Base-by-base conservation (phyloP, 2,329 filamentous ascomycete species). In the Pseudogymnoascus sp. region DNA sequence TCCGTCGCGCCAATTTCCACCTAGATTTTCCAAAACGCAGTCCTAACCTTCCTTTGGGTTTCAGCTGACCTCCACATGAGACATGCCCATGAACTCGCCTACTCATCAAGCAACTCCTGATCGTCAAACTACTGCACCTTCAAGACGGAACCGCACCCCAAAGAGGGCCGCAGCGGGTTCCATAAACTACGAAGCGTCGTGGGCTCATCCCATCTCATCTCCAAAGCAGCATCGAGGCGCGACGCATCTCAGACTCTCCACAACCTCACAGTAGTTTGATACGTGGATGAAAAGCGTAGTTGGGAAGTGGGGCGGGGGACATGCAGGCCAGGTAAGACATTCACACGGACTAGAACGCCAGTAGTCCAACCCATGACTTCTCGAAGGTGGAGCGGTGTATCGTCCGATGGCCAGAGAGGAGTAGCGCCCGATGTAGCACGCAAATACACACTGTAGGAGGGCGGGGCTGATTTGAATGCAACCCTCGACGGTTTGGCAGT, bases 181-280 rank as follows among this genome's bases (percentile, higher is more conserved):
- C n/a, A 56, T 56, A 56, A 56, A 19, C 26, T 56, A 33, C 46
- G 46, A 56, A 31, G 46, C n/a, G n/a, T 56, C 26, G 24, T 19
- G n/a, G n/a, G 46, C 43, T 56, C 26, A 26, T 56, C 46, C 46
- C 26, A 56, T 56, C 46, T 56, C 46, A 56, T 31, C 46, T 56
- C 46, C 46, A 56, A 56, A 33, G n/a, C 46, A 56, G n/a, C 10
- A 31, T 53, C 26, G 26, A 53, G 14, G 46, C 46, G 26, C n/a
- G 24, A 31, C 46, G 26, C 26, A 16, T 56, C 46, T 26, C 26
- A 16, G 26, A 16, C 14, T 26, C n/a, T 53, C n/a, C 46, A 14
- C 24, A 53, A 53, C 46, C 43, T 19, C 28, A 31, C 6, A 31
- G 46, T 19, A 3, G 14, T 53, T 53, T 53, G 46, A 53, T 53